Evolutionary conservation across 2,329 filamentous ascomycete species (phyloP).

Genomic region (Chaetothyriales sp.): DNA sequence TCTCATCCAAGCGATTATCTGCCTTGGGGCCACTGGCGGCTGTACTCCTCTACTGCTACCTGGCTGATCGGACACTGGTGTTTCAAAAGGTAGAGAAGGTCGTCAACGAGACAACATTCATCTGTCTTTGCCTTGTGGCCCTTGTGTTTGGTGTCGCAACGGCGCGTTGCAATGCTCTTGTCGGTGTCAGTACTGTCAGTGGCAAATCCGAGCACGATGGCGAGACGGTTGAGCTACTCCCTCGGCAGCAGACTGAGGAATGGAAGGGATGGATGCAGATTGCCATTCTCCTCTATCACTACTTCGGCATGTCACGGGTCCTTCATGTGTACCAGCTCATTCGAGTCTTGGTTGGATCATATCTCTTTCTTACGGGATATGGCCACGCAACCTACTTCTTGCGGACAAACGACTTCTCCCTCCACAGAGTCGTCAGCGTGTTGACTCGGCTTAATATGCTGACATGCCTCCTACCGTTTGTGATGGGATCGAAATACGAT

Average conservation of each 20-base stretch:
- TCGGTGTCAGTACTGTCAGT: background rate
- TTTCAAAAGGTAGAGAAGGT: slow-evolving; percentile 39
- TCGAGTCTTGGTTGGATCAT: slow-evolving; percentile 40
- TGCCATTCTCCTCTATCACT: slow-evolving; percentile 42
- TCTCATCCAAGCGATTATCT: background rate
- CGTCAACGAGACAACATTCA: slow-evolving; percentile 12
- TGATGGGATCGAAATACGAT: slow-evolving; percentile 41
- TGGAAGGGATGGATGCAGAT: slow-evolving; percentile 54
- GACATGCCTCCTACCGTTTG: slow-evolving; percentile 37
- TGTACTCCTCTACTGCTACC: slow-evolving; percentile 33
- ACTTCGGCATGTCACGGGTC: slow-evolving; percentile 37
- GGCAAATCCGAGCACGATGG: background rate
- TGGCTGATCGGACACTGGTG: slow-evolving; percentile 39
- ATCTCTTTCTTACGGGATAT: slow-evolving; percentile 48
- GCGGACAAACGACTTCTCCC: slow-evolving; percentile 41
- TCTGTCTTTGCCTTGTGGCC: slow-evolving; percentile 14
- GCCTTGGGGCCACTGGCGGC: slow-evolving; percentile 5
- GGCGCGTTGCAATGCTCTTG: background rate
- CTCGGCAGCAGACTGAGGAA: slow-evolving; percentile 45
- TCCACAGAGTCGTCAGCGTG: slow-evolving; percentile 36
- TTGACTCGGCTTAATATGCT: slow-evolving; percentile 45
- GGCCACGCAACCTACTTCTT: slow-evolving; percentile 47
- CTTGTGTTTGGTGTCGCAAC: slow-evolving; percentile 12
- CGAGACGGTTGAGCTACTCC: slow-evolving; percentile 26
- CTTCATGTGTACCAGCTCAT: slow-evolving; percentile 41